A percentile compares a stretch with the other conserved stretches of the same genome.
Conservation (phyloP, 2,329 filamentous ascomycete genomes). For the Aspergillus sp. region DNA sequence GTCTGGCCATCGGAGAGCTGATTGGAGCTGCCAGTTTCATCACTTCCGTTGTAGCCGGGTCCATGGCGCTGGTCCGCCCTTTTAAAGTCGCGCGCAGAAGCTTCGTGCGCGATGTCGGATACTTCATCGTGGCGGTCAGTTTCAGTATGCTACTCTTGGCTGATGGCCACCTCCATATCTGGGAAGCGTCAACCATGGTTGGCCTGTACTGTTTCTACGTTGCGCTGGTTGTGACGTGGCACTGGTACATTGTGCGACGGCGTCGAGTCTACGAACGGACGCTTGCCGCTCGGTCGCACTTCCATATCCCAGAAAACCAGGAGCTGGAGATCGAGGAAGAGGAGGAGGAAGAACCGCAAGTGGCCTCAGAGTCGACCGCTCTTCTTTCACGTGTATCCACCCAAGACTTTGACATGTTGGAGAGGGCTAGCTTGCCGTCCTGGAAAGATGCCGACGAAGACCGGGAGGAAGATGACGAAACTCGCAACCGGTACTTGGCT, state of each 20-base stretch:
- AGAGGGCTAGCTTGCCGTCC: conserved; percentile 48
- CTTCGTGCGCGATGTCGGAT: conserved; percentile 86
- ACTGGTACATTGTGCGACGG: conserved; percentile 73
- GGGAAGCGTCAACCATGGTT: conserved; percentile 91
- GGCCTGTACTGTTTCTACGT: conserved; percentile 90
- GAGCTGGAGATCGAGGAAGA: conserved; percentile 57
- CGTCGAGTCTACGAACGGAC: conserved; percentile 63
- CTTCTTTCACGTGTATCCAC: conserved; percentile 50
- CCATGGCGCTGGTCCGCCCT: conserved; percentile 94
- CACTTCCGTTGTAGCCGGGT: conserved; percentile 90
- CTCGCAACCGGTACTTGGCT: conserved; percentile 61
- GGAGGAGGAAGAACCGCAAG: conserved; percentile 53
- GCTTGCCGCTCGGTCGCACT: conserved; percentile 70
- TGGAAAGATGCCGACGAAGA: conserved; percentile 52
- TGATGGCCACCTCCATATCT: conserved; percentile 78
- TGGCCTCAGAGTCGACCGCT: conserved; percentile 44
- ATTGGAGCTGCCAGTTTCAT: conserved; percentile 96
- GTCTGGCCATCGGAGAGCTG: conserved; percentile 90
- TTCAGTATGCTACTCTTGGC: conserved; percentile 86
- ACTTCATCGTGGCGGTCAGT: conserved; percentile 81
- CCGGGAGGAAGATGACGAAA: conserved; percentile 54
- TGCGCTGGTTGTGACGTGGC: conserved; percentile 81
- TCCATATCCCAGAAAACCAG: conserved; percentile 59
- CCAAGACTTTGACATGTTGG: conserved; percentile 63
- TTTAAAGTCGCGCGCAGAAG: conserved; percentile 87